phyloP scores from a whole-genome alignment of 805 yeast genomes.

The Candida incommunis region DNA sequence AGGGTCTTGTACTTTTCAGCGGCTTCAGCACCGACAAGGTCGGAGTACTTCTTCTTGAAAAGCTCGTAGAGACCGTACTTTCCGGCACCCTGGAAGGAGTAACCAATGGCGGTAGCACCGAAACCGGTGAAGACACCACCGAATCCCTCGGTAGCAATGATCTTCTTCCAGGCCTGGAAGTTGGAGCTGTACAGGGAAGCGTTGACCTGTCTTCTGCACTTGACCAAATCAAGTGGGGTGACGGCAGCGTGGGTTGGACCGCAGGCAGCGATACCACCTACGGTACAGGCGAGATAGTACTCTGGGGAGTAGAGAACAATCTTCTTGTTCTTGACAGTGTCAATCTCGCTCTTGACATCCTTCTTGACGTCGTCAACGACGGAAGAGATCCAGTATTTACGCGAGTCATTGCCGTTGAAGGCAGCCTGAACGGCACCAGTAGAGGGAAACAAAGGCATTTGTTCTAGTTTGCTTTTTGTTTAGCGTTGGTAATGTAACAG shows the following conservation, averaged over 20 bases:
- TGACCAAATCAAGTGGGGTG: slow-evolving; percentile 86
- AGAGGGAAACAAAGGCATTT: slow-evolving; percentile 26
- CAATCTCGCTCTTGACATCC: slow-evolving; percentile 17
- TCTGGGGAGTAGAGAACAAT: slow-evolving; percentile 45
- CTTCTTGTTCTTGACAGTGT: slow-evolving; percentile 15
- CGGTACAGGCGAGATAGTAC: slow-evolving; percentile 58
- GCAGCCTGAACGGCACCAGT: slow-evolving; percentile 22
- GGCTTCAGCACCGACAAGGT: slow-evolving; percentile 44
- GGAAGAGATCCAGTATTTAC: slow-evolving; percentile 22
- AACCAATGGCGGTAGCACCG: slow-evolving; percentile 87
- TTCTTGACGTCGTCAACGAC: slow-evolving; percentile 17
- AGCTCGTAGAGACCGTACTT: slow-evolving; percentile 91
- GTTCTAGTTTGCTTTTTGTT: too few relatives aligned
- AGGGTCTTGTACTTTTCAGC: slow-evolving; percentile 57
- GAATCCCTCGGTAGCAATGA: slow-evolving; percentile 58
- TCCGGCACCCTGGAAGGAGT: slow-evolving; percentile 93
- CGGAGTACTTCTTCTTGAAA: slow-evolving; percentile 69
- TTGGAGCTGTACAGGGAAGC: slow-evolving; percentile 60
- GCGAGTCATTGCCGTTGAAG: slow-evolving; percentile 24
- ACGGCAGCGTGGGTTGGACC: slow-evolving; percentile 94
- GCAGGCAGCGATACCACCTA: slow-evolving; percentile 74
- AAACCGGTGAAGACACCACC: slow-evolving; percentile 73
- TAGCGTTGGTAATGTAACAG: too few relatives aligned
- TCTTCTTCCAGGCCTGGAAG: slow-evolving; percentile 62
- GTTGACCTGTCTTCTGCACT: slow-evolving; percentile 85